These are phyloP conservation scores for Populus hybrid DNA, from an alignment of 441 rosid species.

Conservation along the genomic window DNA sequence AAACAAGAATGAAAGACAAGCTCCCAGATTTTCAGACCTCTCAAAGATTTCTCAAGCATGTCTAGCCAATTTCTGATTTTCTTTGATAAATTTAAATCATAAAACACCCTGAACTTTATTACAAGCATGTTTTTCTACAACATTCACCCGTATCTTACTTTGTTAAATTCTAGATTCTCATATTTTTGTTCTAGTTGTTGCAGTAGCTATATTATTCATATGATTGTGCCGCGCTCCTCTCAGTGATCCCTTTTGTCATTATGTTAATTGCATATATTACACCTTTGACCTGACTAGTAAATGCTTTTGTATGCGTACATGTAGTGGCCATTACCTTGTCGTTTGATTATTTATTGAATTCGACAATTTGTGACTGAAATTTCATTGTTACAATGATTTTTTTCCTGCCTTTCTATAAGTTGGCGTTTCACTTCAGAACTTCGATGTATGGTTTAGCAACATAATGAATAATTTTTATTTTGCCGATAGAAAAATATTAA, in stretches of 20 bases:
- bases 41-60: neutral
- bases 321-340: too few species aligned
- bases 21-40: neutral
- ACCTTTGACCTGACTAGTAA: neutral
- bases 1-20: neutral
- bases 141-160: neutral
- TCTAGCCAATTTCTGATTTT: neutral
- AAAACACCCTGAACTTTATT: neutral
- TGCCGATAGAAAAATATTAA: neutral
- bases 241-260: neutral
- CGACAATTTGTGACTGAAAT: neutral
- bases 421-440: neutral
- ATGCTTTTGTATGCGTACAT: neutral
- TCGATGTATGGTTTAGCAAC: neutral
- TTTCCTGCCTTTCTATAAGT: neutral
- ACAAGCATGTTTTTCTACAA: neutral
- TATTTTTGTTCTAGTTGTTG: neutral
- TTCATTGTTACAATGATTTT: neutral
- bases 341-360: too few species aligned
- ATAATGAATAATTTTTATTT: neutral
- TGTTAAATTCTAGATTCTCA: neutral
- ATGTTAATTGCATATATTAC: neutral
- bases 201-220: neutral
- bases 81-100: neutral
- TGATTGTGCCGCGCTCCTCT: neutral